Percentiles rank a stretch among this genome's conserved stretches.
Evolutionary conservation across 352 stramenopile genomes (phyloP).

Genomic region (Phytophthora pseudosyringae): DNA sequence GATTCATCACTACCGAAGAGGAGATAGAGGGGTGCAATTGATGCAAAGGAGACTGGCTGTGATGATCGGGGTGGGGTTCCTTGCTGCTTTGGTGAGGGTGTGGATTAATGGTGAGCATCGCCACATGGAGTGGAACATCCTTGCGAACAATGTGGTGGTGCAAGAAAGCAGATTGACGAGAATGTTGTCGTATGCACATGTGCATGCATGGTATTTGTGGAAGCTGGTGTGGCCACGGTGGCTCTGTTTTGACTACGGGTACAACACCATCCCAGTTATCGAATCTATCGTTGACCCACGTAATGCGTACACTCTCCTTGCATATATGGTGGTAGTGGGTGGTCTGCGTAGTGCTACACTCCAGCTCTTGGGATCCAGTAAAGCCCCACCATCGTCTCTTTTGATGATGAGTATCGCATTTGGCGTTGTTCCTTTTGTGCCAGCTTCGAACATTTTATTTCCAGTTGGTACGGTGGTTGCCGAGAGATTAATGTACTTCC

Average conservation of each 20-base stretch:
- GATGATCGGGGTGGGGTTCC: constrained; percentile 27
- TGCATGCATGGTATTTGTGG: constrained; percentile 89
- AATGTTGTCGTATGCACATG: constrained; percentile 82
- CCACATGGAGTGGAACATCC: constrained; percentile 81
- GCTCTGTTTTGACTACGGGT: constrained; percentile 93
- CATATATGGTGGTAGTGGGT: constrained; percentile 60
- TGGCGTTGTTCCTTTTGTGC: constrained; percentile 87
- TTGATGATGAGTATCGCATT: constrained; percentile 73
- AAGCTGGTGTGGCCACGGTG: constrained; percentile 89
- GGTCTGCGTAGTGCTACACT: constrained; percentile 26
- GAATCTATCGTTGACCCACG: constrained; percentile 51
- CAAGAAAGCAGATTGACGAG: constrained; percentile 41
- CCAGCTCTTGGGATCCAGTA: constrained; percentile 19
- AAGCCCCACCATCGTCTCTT: constrained; percentile 34
- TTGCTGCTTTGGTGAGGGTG: constrained; percentile 45
- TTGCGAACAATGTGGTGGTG: constrained; percentile 89
- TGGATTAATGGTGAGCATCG: constrained; percentile 71
- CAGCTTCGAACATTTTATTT: constrained; percentile 92
- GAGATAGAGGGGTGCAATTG: not conserved
- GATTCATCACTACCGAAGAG: not conserved
- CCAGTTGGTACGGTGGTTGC: constrained; percentile 91
- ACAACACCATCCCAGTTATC: constrained; percentile 84
- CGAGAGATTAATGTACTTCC: constrained; percentile 92
- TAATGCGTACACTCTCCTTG: constrained; percentile 64
- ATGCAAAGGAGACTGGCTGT: constrained; percentile 21